Evolutionary conservation across 2,329 filamentous ascomycete species (phyloP).

Genomic region (Dactylellina leptospora): DNA sequence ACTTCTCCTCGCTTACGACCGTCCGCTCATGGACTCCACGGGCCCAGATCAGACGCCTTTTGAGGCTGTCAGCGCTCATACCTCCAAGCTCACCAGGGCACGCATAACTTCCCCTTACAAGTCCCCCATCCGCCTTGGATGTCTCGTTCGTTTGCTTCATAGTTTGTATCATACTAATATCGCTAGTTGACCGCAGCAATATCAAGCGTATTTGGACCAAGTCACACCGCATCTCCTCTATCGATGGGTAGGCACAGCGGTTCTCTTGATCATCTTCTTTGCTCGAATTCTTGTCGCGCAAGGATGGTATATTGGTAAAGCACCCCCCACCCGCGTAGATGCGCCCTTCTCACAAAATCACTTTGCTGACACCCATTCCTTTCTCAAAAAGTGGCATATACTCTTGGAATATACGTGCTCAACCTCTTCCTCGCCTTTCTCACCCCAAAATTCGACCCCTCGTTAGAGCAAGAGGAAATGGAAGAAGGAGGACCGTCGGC

Average conservation of each 20-base stretch:
- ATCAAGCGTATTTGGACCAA: constrained; percentile 92
- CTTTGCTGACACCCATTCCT: not conserved
- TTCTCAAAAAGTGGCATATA: constrained; percentile 79
- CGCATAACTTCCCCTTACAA: not conserved
- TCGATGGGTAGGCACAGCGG: constrained; percentile 86
- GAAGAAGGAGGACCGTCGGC: constrained; percentile 85
- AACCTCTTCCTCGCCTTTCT: constrained; percentile 99
- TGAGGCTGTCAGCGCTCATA: constrained; percentile 86
- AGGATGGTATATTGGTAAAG: constrained; percentile 98
- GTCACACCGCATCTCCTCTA: constrained; percentile 89
- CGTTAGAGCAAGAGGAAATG: constrained; percentile 90
- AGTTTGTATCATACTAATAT: constrained; percentile 24
- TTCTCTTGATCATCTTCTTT: constrained; percentile 81
- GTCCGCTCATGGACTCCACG: constrained; percentile 66
- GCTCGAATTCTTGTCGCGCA: constrained; percentile 88
- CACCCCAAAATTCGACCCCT: constrained; percentile 97
- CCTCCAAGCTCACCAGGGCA: constrained; percentile 76
- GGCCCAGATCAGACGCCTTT: constrained; percentile 93
- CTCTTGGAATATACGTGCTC: constrained; percentile 96
- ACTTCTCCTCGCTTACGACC: constrained; percentile 3
- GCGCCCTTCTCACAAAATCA: too few relatives aligned
- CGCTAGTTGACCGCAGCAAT: constrained; percentile 70
- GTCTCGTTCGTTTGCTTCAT: too few relatives aligned
- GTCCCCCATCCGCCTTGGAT: not conserved
- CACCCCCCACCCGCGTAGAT: too few relatives aligned